A percentile compares a stretch with the other conserved stretches of the same genome.
These are phyloP conservation scores for Exophiala dermatitidis DNA, from an alignment of 2,329 filamentous ascomycete species.

Conservation along the genomic window DNA sequence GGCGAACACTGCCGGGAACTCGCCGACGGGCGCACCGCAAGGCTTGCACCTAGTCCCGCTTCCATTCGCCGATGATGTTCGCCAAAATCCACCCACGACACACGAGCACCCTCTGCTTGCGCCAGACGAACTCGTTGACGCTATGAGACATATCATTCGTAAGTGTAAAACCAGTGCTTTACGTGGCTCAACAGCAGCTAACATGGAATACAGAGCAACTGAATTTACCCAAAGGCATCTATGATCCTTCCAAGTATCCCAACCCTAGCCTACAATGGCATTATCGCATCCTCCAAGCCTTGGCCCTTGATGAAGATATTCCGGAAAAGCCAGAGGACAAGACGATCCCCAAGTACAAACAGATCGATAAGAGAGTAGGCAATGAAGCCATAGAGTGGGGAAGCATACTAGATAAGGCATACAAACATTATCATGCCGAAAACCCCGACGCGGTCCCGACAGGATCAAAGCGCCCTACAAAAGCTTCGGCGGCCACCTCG, in stretches of 20 bases:
- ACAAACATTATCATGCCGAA: slow-evolving; percentile 37
- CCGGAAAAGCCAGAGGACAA: slow-evolving; percentile 68
- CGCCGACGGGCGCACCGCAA: slow-evolving; percentile 25
- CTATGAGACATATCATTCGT: slow-evolving; percentile 70
- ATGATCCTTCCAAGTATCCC: slow-evolving; percentile 79
- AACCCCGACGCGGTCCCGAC: slow-evolving; percentile 38
- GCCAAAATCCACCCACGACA: slow-evolving; percentile 60
- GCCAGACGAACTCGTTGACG: slow-evolving; percentile 66
- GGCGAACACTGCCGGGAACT: slow-evolving; percentile 20
- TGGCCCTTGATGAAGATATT: slow-evolving; percentile 85
- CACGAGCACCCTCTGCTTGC: slow-evolving; percentile 44
- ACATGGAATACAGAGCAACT: slow-evolving; percentile 52
- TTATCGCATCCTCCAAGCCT: slow-evolving; percentile 84
- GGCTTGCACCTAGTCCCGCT: slow-evolving; percentile 58
- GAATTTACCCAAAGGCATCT: slow-evolving; percentile 76
- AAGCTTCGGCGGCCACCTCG: slow-evolving; percentile 16
- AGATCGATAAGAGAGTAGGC: slow-evolving; percentile 84
- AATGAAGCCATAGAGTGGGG: slow-evolving; percentile 73
- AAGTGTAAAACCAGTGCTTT: background rate
- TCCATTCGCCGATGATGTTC: slow-evolving; percentile 82
- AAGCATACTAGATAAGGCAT: slow-evolving; percentile 56
- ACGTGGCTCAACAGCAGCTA: background rate
- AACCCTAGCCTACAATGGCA: slow-evolving; percentile 96
- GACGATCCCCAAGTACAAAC: slow-evolving; percentile 74
- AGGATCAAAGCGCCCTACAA: slow-evolving; percentile 41